Conservation (phyloP, 2,329 filamentous ascomycete species). For the Aspergillus viridinutans region DNA sequence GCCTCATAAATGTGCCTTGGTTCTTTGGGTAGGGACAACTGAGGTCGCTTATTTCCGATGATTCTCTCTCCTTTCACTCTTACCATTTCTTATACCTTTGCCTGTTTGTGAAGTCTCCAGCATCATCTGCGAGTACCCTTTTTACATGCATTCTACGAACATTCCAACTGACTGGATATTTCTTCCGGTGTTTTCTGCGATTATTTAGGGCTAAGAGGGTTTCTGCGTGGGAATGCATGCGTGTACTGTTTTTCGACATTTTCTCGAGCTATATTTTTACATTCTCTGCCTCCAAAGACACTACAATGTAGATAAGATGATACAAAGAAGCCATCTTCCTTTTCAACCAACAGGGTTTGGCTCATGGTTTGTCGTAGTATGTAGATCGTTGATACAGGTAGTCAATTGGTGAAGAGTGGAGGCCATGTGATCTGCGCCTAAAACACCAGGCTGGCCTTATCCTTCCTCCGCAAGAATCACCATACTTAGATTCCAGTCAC, state of each 20-base stretch:
- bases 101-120: conserved; percentile 12
- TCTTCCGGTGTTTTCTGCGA: not conserved
- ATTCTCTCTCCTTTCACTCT: conserved; percentile 3
- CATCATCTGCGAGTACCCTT: conserved; percentile 6
- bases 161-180: not conserved
- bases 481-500: not conserved
- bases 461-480: not conserved
- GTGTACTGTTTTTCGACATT: not conserved
- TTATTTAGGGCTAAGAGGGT: not conserved
- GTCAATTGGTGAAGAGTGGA: not conserved
- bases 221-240: not conserved
- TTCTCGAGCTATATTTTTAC: not conserved
- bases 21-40: not conserved
- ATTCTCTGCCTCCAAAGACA: not conserved
- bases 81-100: conserved; percentile 2
- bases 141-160: not conserved
- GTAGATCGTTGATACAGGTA: not conserved
- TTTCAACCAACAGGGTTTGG: not conserved
- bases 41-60: not conserved
- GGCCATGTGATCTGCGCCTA: conserved; percentile 20
- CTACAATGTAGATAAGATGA: not conserved
- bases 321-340: not conserved
- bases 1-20: not conserved
- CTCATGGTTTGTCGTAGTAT: not conserved
- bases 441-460: conserved; percentile 29